Base-by-base conservation (phyloP, 306 rosid species). In the Vigna unguiculata region DNA sequence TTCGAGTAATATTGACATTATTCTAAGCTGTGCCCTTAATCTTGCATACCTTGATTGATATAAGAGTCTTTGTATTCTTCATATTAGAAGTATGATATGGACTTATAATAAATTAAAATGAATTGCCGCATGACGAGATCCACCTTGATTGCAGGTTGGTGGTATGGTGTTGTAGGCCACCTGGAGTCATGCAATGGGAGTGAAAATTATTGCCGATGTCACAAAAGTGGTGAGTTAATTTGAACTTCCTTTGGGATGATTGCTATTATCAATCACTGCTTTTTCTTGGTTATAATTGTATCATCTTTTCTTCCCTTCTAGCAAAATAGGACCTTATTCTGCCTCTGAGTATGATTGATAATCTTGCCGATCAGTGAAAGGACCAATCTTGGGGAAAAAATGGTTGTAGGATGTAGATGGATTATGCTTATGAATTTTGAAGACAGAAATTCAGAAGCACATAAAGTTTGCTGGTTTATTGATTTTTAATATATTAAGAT, bases 151-250 rank as follows among this genome's bases (percentile, higher is more conserved):
- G 83, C 91, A 92, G 97, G 96, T 81, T 92, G 96, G 97, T 92
- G 97, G 96, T 92, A 90, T 85, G 97, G 96, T 60, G 83, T 88
- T 64, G 96, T 92, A 60, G 97, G 96, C 54, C 97, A 92, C 90
- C 86, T 92, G 81, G 97, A 88, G 71, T 81, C 89, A 54, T 92
- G 97, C 79, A 81, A 87, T 85, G 89, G 91, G 41, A 83, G 87
- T 85, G 87, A 81, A 71, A 80, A 60, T 75, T 82, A 77, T 82
- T 92, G 97, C 83, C 82, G 75, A 57, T 90, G 97, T 59, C 84
- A 82, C 65, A 69, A 28, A 40, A 84, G 88, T 66, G 96, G 96
- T 92, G 83, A 90, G 95, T 85, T 69, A 59, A 78, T 77, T 59
- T 49, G 54, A 40, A 63, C 4, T 7, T 62, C 55, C 64, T 68